Evolutionary conservation across 208 protist species (phyloP), one percentile per base, ranked within the genome.

Genomic region (Leishmania lainsoni): DNA sequence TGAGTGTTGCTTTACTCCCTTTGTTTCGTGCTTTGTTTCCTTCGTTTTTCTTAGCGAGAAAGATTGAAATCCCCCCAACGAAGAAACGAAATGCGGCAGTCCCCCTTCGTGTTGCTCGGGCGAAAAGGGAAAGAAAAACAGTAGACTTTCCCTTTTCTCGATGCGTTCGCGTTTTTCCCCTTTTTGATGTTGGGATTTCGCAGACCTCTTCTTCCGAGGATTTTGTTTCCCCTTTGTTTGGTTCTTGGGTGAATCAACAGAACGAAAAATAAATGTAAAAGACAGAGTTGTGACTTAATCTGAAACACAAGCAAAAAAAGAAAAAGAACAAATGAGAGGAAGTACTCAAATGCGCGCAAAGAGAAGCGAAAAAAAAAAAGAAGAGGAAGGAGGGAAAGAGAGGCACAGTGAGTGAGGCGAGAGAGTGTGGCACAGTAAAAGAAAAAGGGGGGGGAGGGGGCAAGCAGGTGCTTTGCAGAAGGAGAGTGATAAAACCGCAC

Each of bases 401-500:
- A 9, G 54, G 20, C 0, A 58, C 26, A 9, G 54, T 58, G 22
- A 5, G 20, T 58, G 54, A 26, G 17, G 5, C 12, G 61, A 68
- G 29, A 68, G 5, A 68, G 29, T 6, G 2, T 20, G 8, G 39
- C 29, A 68, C 29, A 68, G 12, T 39, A 73, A 83, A 65, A 83
- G 58, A n/a, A n/a, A n/a, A n/a, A n/a, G n/a, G n/a, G n/a, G n/a
- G n/a, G n/a, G n/a, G n/a, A n/a, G 49, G 0, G 42, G 42, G 56
- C 45, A 56, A 69, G 49, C 12, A 54, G 42, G 17, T 51, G n/a
- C 32, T 49, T 63, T 26, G 32, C 22, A n/a, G 42, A 54, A 80
- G 35, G 45, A 63, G 16, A 17, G 20, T 70, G 35, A 83, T 42
- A n/a, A 70, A 69, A 74, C 45, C 66, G 51, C 78, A 80, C 61